A percentile compares a stretch with the other conserved stretches of the same genome.
These are phyloP conservation scores for Neohortaea acidophila DNA, from an alignment of 495 filamentous ascomycete genomes.

Conservation along the genomic window DNA sequence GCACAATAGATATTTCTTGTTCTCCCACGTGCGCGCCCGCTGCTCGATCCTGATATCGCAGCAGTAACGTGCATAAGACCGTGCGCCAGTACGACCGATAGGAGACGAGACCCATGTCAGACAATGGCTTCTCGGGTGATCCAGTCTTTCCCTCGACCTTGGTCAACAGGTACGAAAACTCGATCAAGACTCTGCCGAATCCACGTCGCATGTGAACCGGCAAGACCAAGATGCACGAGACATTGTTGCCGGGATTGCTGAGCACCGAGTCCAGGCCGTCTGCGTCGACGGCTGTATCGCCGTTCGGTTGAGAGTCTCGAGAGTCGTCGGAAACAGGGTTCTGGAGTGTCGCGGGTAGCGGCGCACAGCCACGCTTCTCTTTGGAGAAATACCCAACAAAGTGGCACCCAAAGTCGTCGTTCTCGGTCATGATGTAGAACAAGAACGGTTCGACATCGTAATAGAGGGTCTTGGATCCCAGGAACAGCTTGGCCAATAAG, in stretches of 20 bases:
- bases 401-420: conserved; percentile 82
- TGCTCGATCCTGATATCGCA: conserved; percentile 16
- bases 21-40: conserved; percentile 34
- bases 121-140: conserved; percentile 92
- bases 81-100: conserved; percentile 96
- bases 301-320: conserved; percentile 49
- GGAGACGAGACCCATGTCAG: conserved; percentile 92
- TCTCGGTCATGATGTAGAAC: conserved; percentile 97
- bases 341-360: conserved; percentile 1
- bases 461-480: conserved; percentile 94
- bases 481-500: conserved; percentile 84
- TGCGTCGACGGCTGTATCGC: conserved; percentile 1
- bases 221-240: conserved; percentile 89
- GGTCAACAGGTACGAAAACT: conserved; percentile 94
- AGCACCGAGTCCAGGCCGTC: conserved; percentile 3
- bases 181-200: conserved; percentile 90
- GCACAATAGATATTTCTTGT: conserved; percentile 47
- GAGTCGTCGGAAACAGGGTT: conserved; percentile 4
- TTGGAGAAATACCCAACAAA: conserved; percentile 99
- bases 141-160: conserved; percentile 86
- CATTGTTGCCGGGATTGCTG: conserved; percentile 49
- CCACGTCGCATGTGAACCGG: conserved; percentile 95
- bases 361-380: conserved; percentile 54
- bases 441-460: conserved; percentile 97
- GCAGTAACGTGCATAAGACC: conserved; percentile 66